phyloP scores from a whole-genome alignment of 495 filamentous ascomycete species.

The Penicillium chermesinum region DNA sequence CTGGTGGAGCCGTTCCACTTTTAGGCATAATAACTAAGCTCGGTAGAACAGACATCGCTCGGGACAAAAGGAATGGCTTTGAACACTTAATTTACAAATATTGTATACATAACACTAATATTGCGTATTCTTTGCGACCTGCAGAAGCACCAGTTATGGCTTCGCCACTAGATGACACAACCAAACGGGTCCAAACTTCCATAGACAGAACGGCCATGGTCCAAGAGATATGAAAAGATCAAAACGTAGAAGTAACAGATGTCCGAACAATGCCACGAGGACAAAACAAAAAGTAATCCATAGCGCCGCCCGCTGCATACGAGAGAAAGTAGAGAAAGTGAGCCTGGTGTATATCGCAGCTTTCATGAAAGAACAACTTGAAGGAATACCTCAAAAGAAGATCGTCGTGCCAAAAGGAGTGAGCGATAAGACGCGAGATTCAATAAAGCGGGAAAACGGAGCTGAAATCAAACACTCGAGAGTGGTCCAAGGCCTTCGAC shows the following conservation, averaged over 20 bases:
- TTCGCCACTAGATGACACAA: too few relatives aligned
- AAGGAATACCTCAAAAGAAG: slow-evolving; percentile 7
- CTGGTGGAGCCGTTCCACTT: neutral
- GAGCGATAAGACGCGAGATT: slow-evolving; percentile 1
- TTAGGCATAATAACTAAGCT: too few relatives aligned
- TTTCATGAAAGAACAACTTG: slow-evolving; percentile 1
- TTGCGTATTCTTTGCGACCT: neutral
- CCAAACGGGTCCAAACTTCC: too few relatives aligned
- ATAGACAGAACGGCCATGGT: neutral
- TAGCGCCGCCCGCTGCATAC: slow-evolving; percentile 28
- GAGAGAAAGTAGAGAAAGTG: slow-evolving; percentile 7
- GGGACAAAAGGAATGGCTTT: too few relatives aligned
- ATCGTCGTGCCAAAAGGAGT: slow-evolving; percentile 10
- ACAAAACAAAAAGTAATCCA: slow-evolving; percentile 7
- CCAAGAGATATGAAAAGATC: neutral
- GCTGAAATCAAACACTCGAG: neutral
- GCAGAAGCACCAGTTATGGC: too few relatives aligned
- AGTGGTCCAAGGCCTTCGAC: slow-evolving; percentile 10
- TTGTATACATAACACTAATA: neutral
- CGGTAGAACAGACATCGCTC: too few relatives aligned
- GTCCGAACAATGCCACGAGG: slow-evolving; percentile 5
- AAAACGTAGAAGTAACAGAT: neutral
- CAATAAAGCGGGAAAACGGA: neutral
- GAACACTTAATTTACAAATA: neutral
- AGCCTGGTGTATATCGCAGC: slow-evolving; percentile 15